A percentile compares a stretch with the other conserved stretches of the same genome.
Evolutionary conservation across 2,329 filamentous ascomycete species (phyloP).

Genomic region (Cercospora brassicicola): DNA sequence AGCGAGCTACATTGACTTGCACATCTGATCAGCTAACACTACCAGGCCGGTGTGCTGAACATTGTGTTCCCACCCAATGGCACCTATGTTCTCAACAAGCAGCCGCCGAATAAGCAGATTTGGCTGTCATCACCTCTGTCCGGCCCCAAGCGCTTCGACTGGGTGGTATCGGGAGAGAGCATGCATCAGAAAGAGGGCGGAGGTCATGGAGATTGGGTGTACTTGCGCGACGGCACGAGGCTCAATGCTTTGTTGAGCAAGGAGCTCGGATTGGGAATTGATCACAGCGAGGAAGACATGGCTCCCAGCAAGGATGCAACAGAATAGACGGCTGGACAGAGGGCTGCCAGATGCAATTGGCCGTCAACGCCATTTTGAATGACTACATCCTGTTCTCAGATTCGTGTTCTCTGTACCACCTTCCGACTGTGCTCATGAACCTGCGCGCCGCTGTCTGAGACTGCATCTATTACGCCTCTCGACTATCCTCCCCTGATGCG

Average conservation of each 20-base stretch:
- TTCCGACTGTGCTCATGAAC: neutral
- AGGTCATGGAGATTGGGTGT: conserved; percentile 77
- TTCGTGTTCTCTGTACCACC: neutral
- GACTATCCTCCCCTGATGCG: neutral
- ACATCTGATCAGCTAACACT: neutral
- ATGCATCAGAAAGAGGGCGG: conserved; percentile 79
- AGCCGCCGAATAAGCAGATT: conserved; percentile 94
- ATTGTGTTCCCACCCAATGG: conserved; percentile 68
- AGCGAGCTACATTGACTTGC: neutral
- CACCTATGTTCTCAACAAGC: conserved; percentile 95
- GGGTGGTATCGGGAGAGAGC: conserved; percentile 70
- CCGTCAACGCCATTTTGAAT: neutral
- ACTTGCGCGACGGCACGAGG: conserved; percentile 76
- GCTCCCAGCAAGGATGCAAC: conserved; percentile 32
- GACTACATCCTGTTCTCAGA: neutral
- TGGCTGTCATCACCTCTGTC: conserved; percentile 92
- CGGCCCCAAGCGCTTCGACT: conserved; percentile 93
- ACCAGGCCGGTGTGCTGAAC: conserved; percentile 80
- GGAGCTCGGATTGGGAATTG: conserved; percentile 71
- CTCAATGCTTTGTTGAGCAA: conserved; percentile 70
- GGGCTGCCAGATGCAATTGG: neutral
- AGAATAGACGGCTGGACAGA: conserved; percentile 22
- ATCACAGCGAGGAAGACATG: conserved; percentile 33
- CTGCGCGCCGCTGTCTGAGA: neutral
- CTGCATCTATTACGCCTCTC: neutral